Evolutionary conservation across 345 rosid species (phyloP).

Genomic region (Luvunga scandens): DNA sequence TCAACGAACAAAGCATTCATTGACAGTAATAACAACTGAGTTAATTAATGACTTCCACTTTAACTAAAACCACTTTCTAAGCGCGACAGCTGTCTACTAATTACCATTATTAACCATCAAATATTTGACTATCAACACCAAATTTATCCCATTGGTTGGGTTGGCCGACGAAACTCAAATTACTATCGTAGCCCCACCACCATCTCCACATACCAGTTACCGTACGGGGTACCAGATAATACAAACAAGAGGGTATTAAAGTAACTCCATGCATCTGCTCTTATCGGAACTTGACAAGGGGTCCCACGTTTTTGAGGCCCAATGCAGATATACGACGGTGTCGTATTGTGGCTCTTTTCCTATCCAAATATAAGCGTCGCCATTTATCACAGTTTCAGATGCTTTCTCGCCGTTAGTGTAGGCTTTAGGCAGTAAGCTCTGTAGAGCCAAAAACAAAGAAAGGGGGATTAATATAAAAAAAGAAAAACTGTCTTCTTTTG

Average conservation of each 20-base stretch:
- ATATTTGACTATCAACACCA: not conserved
- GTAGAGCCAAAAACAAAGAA: not conserved
- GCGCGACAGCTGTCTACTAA: not conserved
- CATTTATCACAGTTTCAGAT: not conserved
- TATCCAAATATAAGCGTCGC: not conserved
- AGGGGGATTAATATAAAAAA: not conserved
- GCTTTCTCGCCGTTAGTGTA: not conserved
- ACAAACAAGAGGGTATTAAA: not conserved
- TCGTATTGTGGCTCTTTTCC: not conserved
- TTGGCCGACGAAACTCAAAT: too few species aligned
- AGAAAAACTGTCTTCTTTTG: not conserved
- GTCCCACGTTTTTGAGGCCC: constrained; percentile 3
- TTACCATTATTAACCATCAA: not conserved
- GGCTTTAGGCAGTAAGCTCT: not conserved
- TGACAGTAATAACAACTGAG: not conserved
- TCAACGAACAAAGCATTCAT: not conserved
- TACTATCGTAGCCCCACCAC: not conserved
- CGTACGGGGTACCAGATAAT: too few species aligned
- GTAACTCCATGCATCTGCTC: not conserved
- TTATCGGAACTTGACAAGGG: not conserved
- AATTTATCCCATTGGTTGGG: not conserved
- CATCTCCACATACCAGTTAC: too few species aligned
- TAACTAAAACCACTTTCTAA: constrained; percentile 1
- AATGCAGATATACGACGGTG: not conserved
- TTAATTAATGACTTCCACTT: not conserved